phyloP scores from a whole-genome alignment of 495 filamentous ascomycete genomes.

The Glutinoglossum americanum region DNA sequence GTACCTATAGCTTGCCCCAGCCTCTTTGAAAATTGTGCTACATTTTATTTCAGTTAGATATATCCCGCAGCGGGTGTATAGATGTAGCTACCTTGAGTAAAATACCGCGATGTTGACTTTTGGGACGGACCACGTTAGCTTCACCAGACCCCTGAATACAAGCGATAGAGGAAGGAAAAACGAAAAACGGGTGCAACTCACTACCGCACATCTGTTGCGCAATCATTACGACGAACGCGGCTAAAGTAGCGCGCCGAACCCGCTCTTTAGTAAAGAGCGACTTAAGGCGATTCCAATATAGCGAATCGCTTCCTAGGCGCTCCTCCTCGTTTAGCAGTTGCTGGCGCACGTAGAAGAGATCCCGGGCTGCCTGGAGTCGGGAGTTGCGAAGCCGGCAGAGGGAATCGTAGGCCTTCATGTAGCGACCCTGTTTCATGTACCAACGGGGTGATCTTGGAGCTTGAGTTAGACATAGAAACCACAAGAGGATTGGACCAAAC shows the following conservation, averaged over 20 bases:
- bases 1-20: neutral
- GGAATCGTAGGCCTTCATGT: constrained; percentile 34
- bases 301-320: neutral
- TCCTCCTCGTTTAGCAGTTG: neutral
- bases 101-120: neutral
- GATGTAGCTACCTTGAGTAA: neutral
- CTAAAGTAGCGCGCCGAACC: constrained; percentile 33
- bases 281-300: neutral
- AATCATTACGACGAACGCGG: constrained; percentile 47
- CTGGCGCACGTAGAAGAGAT: constrained; percentile 18
- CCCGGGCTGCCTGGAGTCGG: constrained; percentile 37
- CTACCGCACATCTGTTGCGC: constrained; percentile 23
- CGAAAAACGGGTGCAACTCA: neutral
- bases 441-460: constrained; percentile 42
- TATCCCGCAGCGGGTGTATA: neutral
- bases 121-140: neutral
- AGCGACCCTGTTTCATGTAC: constrained; percentile 37
- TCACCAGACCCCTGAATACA: neutral
- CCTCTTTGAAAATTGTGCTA: neutral
- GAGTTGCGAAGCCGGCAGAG: constrained; percentile 38
- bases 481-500: neutral
- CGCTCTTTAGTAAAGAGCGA: constrained; percentile 34
- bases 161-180: no score
- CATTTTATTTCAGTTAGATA: neutral
- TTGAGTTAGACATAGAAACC: neutral